These are phyloP conservation scores for Talaromyces liani DNA, from an alignment of 495 filamentous ascomycete genomes.

Conservation along the genomic window DNA sequence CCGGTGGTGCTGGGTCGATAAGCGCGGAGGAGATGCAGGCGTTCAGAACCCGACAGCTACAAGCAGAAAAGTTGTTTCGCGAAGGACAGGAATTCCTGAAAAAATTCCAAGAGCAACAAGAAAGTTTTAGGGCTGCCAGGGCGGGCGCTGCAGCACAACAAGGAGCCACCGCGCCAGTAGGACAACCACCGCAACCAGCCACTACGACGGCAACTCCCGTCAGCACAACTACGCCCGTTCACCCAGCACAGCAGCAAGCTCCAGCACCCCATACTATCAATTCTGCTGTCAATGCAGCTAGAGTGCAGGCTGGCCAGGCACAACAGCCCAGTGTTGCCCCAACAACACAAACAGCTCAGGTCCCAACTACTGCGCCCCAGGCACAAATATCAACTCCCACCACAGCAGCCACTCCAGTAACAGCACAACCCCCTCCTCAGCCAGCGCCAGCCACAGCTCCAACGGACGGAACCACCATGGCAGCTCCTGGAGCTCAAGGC, in stretches of 20 bases:
- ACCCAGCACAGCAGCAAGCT: slow-evolving; percentile 30
- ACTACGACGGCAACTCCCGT: slow-evolving; percentile 15
- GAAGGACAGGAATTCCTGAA: slow-evolving; percentile 39
- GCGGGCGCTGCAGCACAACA: slow-evolving; percentile 13
- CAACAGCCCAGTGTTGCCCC: slow-evolving; percentile 23
- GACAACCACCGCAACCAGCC: slow-evolving; percentile 14
- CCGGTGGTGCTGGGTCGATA: slow-evolving; percentile 21
- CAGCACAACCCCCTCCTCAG: slow-evolving; percentile 24
- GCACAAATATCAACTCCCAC: slow-evolving; percentile 38
- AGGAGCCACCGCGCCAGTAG: slow-evolving; percentile 11
- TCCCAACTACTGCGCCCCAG: slow-evolving; percentile 22
- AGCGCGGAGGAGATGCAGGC: slow-evolving; percentile 36
- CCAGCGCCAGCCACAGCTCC: slow-evolving; percentile 26
- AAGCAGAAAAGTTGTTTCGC: slow-evolving; percentile 37
- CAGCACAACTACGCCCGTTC: slow-evolving; percentile 20
- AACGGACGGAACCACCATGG: slow-evolving; percentile 19
- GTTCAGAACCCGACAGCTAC: slow-evolving; percentile 33
- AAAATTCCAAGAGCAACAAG: slow-evolving; percentile 44
- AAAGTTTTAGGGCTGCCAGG: slow-evolving; percentile 24
- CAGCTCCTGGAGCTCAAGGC: slow-evolving; percentile 35
- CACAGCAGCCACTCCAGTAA: slow-evolving; percentile 24
- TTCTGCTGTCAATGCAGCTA: slow-evolving; percentile 45
- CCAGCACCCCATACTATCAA: slow-evolving; percentile 46
- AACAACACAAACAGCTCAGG: slow-evolving; percentile 13
- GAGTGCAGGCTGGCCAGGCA: slow-evolving; percentile 33